These are phyloP conservation scores for Alternaria arbusti DNA, from an alignment of 2,329 filamentous ascomycete genomes.

Conservation along the genomic window DNA sequence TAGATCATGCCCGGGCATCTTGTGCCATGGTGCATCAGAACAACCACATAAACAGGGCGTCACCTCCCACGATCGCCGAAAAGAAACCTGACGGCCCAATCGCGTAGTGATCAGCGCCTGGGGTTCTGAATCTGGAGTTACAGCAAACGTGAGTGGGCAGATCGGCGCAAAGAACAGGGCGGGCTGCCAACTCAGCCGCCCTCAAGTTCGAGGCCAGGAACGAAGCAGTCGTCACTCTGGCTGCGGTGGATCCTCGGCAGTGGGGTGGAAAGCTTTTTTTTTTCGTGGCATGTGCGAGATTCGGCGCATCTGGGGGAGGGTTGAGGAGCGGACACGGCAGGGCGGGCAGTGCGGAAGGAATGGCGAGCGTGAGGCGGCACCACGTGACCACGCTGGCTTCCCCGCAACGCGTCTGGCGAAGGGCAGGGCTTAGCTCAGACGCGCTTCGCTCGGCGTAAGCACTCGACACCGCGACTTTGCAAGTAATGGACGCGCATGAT, in stretches of 20 bases:
- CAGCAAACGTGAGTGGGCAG: constrained; percentile 7
- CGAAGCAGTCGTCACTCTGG: constrained; percentile 7
- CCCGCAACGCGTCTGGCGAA: constrained; percentile 25
- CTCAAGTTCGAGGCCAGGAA: constrained; percentile 5
- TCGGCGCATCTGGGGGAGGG: constrained; percentile 1
- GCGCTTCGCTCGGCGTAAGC: constrained; percentile 17
- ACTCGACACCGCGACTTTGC: constrained; percentile 25
- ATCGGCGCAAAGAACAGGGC: constrained; percentile 2
- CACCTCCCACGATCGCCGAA: constrained; percentile 18
- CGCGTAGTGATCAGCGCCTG: constrained; percentile 27
- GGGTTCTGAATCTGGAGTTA: constrained; percentile 25
- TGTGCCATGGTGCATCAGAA: neutral
- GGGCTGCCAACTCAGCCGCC: constrained; percentile 8
- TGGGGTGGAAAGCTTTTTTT: constrained; percentile 11
- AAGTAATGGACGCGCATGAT: constrained; percentile 31
- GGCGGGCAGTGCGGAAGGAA: constrained; percentile 7
- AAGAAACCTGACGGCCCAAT: constrained; percentile 11
- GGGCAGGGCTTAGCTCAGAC: constrained; percentile 14
- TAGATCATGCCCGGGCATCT: neutral
- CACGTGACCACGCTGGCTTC: constrained; percentile 14
- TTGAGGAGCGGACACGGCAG: neutral
- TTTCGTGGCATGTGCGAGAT: constrained; percentile 6
- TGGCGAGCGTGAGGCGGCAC: constrained; percentile 2
- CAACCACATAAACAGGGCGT: constrained; percentile 2
- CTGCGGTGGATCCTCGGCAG: constrained; percentile 4